Conservation (phyloP, 108 stramenopile genomes). For the Halocafeteria seosinensis region DNA sequence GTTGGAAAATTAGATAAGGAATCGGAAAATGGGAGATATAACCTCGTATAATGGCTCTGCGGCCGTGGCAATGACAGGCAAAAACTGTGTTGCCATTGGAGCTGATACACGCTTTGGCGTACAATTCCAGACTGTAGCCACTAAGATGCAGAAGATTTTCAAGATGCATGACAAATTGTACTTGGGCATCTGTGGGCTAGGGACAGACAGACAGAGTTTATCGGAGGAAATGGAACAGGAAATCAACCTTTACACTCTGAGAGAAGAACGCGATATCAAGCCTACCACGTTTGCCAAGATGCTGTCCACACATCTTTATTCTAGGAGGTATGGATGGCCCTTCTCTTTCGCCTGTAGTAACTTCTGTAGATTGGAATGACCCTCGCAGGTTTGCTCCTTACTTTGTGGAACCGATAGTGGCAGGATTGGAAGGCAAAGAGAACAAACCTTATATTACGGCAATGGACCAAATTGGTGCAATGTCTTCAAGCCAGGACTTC, state of each 20-base stretch:
- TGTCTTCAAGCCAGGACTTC: constrained; percentile 69
- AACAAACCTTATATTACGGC: constrained; percentile 67
- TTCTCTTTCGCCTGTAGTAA: background rate
- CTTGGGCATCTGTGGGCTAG: constrained; percentile 83
- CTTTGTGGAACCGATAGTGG: constrained; percentile 87
- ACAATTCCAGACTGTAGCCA: constrained; percentile 76
- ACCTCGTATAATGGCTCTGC: constrained; percentile 93
- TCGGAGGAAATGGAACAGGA: constrained; percentile 8
- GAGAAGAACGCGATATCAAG: constrained; percentile 85
- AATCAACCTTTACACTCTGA: constrained; percentile 67
- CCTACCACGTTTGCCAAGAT: constrained; percentile 73
- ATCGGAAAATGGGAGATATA: too few species aligned
- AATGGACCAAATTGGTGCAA: constrained; percentile 92
- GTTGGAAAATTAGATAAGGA: too few species aligned
- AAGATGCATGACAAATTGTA: constrained; percentile 67
- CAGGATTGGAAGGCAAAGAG: constrained; percentile 60
- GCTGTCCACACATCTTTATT: constrained; percentile 69
- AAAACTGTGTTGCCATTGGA: constrained; percentile 92
- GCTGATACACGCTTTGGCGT: constrained; percentile 77
- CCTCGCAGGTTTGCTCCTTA: constrained; percentile 69
- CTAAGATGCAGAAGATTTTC: constrained; percentile 82
- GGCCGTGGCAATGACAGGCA: constrained; percentile 92
- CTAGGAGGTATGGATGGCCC: constrained; percentile 46
- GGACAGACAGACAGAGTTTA: constrained; percentile 84
- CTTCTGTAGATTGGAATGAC: too few species aligned